phyloP scores from a whole-genome alignment of 2,329 filamentous ascomycete species.

The Dothiorella sarmentorum region DNA sequence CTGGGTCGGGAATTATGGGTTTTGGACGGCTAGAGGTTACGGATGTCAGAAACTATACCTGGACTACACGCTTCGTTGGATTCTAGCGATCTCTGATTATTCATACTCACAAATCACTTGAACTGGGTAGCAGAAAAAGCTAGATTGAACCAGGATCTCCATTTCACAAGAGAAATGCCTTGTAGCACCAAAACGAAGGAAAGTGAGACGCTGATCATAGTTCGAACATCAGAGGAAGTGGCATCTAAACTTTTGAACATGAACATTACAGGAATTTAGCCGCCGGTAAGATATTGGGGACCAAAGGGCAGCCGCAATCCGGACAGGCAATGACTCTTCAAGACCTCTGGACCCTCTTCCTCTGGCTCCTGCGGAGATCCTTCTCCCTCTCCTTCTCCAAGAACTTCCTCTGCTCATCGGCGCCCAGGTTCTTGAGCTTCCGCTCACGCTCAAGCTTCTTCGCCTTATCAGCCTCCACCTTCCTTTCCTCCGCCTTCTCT shows the following conservation, averaged over 20 bases:
- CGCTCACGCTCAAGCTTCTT: slow-evolving; percentile 73
- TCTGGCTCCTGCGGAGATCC: slow-evolving; percentile 66
- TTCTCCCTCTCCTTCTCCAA: slow-evolving; percentile 84
- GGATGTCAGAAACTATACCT: not conserved
- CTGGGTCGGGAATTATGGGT: not conserved
- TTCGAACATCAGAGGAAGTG: not conserved
- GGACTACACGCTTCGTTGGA: not conserved
- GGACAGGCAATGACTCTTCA: not conserved
- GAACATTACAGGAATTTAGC: slow-evolving; percentile 10
- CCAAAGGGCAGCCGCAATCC: not conserved
- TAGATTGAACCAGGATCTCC: no score
- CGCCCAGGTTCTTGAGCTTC: slow-evolving; percentile 69
- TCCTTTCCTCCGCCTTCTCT: slow-evolving; percentile 61
- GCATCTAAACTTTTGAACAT: slow-evolving; percentile 10
- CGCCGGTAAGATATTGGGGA: not conserved
- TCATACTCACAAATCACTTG: no score
- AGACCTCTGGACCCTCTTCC: slow-evolving; percentile 55
- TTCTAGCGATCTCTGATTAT: no score
- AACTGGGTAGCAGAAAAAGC: no score
- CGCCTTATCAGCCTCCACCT: slow-evolving; percentile 55
- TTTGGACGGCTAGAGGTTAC: not conserved
- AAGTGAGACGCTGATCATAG: not conserved
- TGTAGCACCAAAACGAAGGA: no score
- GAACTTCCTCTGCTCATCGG: slow-evolving; percentile 52
- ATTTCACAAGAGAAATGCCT: no score